Base-by-base conservation (phyloP, 192 early-diverging fungal genomes). In the Funneliformis mosseae region DNA sequence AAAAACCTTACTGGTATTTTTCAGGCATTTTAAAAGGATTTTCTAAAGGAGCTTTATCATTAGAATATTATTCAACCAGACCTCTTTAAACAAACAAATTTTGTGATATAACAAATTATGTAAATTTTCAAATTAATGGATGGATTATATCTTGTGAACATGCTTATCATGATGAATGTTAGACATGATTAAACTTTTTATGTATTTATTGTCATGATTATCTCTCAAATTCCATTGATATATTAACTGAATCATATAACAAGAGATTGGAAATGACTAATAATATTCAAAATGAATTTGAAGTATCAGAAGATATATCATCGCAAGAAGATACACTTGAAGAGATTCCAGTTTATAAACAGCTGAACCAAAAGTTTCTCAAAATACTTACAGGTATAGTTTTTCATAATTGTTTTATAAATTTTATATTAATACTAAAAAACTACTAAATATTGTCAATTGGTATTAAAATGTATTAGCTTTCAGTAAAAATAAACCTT, bases 1-100 rank as follows among this genome's bases (percentile, higher is more conserved):
- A 62, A 62, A 62, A 62, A 25, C 11, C 16, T 62, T 62, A 62
- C n/a, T 62, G 60, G 60, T 62, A 23, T 62, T 62, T 62, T 62
- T 10, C 60, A 21, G 60, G 60, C 3, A 62, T 62, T 62, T 62
- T 21, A 23, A 62, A 62, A 62, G 60, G 60, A 62, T 62, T 62
- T 8, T 25, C 60, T 10, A 25, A 25, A 62, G 60, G 60, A 62
- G 60, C 60, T 5, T 25, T 62, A 23, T 21, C 60, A 62, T 62
- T 62, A 8, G 16, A 21, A 62, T 25, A 62, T 10, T 21, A 62
- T 23, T 62, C 60, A 62, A 62, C 18, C 23, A 21, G 8, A 62
- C 23, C 60, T 23, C 60, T 21, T 23, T 6, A 62, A 10, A 1
- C 60, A 4, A 62, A 62, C 23, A 1, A 62, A 4, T 62, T 62